Conservation (phyloP, 352 stramenopile species). For the Globisporangium mamillatum region DNA sequence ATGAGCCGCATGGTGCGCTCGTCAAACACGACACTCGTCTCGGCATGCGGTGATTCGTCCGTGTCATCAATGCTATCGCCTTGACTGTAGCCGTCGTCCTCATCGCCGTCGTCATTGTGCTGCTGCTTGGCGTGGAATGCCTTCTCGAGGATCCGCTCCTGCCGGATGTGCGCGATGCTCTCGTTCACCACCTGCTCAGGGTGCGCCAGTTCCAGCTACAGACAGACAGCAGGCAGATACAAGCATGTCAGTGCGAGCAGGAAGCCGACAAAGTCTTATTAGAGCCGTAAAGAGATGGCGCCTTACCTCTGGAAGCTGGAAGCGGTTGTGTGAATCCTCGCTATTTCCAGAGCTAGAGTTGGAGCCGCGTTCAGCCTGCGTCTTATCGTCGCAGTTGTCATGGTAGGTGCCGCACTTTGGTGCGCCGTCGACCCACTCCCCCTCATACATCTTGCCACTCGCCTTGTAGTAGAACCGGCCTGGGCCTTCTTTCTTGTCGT, state of each 20-base stretch:
- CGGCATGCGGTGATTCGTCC: conserved; percentile 9
- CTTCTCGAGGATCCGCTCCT: conserved; percentile 54
- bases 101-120: conserved; percentile 15
- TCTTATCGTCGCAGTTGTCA: conserved; percentile 26
- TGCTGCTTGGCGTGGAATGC: conserved; percentile 30
- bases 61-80: conserved; percentile 7
- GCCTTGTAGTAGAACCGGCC: conserved; percentile 83
- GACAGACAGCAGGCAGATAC: not conserved
- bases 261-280: not conserved
- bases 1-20: conserved; percentile 50
- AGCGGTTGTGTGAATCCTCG: conserved; percentile 30
- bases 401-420: conserved; percentile 77
- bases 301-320: conserved; percentile 62
- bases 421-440: conserved; percentile 80
- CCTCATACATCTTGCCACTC: conserved; percentile 86
- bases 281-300: not conserved
- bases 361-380: not conserved
- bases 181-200: conserved; percentile 75
- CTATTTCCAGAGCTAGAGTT: not conserved
- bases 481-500: conserved; percentile 88
- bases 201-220: conserved; percentile 63
- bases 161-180: conserved; percentile 65
- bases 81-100: conserved; percentile 6
- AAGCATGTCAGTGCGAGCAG: not conserved
- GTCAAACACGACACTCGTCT: conserved; percentile 55